phyloP scores from a whole-genome alignment of 1,139 yeast species.

The Kurtzmaniella quercitrusa region DNA sequence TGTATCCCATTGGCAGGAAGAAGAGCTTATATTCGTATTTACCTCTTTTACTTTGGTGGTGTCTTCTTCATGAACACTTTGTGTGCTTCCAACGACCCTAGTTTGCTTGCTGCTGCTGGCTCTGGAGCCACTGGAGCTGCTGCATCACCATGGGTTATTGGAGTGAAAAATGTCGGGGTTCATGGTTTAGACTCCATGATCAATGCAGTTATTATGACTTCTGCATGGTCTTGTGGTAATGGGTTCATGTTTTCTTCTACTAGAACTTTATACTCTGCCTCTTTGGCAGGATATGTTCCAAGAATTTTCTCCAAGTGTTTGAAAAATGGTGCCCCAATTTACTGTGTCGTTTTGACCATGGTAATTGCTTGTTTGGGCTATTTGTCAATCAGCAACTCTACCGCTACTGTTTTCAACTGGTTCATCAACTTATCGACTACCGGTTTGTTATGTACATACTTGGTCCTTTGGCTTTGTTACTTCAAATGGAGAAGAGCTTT shows the following conservation, averaged over 20 bases:
- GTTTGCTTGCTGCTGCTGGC: constrained; percentile 21
- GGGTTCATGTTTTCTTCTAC: constrained; percentile 34
- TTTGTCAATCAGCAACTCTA: constrained; percentile 24
- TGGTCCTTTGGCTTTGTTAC: constrained; percentile 46
- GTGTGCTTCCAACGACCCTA: constrained; percentile 31
- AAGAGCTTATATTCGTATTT: constrained; percentile 28
- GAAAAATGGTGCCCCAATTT: constrained; percentile 33
- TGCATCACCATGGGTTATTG: constrained; percentile 40
- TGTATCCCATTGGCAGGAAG: constrained; percentile 31
- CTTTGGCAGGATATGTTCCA: constrained; percentile 37
- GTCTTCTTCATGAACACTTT: constrained; percentile 34
- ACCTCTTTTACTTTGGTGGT: constrained; percentile 36
- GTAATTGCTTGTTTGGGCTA: constrained; percentile 24
- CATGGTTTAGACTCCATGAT: constrained; percentile 33
- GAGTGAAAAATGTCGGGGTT: constrained; percentile 33
- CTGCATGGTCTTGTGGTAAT: constrained; percentile 40
- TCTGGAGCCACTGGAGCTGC: constrained; percentile 28
- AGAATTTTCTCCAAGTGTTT: constrained; percentile 30
- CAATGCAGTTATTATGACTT: constrained; percentile 30
- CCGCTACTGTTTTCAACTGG: constrained; percentile 35
- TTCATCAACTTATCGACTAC: constrained; percentile 44
- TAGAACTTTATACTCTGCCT: constrained; percentile 31
- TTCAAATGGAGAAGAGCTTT: constrained; percentile 34
- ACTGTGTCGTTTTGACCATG: constrained; percentile 24
- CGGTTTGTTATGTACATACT: constrained; percentile 52